Percentiles rank a stretch among this genome's conserved stretches.
phyloP scores from a whole-genome alignment of 1,284 basidiomycete species.

The Malassezia globosa region DNA sequence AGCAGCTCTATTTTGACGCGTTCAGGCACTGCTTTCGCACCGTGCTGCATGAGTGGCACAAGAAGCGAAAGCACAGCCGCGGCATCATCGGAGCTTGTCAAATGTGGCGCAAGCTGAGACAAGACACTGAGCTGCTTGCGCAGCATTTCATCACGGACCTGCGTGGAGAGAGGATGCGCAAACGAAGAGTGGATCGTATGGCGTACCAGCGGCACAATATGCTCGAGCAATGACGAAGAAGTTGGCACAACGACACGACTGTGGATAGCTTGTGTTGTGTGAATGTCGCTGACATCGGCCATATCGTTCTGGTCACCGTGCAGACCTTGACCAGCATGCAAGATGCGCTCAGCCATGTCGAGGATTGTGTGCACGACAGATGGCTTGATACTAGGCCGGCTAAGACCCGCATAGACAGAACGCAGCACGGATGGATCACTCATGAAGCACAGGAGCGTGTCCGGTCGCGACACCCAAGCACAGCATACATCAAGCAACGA shows the following conservation, averaged over 20 bases:
- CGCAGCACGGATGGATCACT: constrained; percentile 63
- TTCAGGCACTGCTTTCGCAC: constrained; percentile 67
- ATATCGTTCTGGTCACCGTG: constrained; percentile 5
- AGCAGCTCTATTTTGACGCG: constrained; percentile 76
- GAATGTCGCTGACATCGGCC: not conserved
- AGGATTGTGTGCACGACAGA: constrained; percentile 68
- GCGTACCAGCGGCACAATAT: constrained; percentile 53
- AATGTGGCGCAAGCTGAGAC: constrained; percentile 66
- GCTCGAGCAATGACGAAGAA: constrained; percentile 63
- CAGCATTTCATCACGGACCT: constrained; percentile 59
- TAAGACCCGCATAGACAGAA: constrained; percentile 68
- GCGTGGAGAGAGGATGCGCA: constrained; percentile 56
- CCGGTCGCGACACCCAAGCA: constrained; percentile 59
- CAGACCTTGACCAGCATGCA: constrained; percentile 42
- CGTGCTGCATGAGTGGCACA: constrained; percentile 67
- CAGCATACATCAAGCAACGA: constrained; percentile 77
- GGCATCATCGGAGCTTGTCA: constrained; percentile 63
- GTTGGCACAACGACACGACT: constrained; percentile 58
- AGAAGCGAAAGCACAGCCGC: constrained; percentile 64
- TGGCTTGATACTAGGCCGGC: constrained; percentile 75
- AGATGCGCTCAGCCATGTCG: constrained; percentile 69
- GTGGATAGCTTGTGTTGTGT: not conserved
- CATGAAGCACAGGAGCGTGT: constrained; percentile 60
- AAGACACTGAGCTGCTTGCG: constrained; percentile 74
- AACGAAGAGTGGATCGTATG: constrained; percentile 12